A percentile compares a stretch with the other conserved stretches of the same genome.
Evolutionary conservation across 2,329 filamentous ascomycete species (phyloP).

Genomic region (Cercospora canescens): DNA sequence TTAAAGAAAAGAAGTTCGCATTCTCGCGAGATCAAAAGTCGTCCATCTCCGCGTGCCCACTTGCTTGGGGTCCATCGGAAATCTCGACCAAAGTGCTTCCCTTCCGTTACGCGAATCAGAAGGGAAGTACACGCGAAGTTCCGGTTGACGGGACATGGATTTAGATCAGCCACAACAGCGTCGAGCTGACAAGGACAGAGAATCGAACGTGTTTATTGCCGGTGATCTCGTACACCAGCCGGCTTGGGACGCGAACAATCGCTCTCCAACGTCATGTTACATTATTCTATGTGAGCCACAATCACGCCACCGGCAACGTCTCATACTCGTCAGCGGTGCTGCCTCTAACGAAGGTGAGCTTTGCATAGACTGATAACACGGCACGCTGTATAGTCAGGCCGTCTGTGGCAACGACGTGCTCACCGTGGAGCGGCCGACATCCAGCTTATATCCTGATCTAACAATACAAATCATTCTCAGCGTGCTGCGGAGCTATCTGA

Average conservation of each 20-base stretch:
- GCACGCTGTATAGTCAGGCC: background rate
- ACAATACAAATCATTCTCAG: too few relatives aligned
- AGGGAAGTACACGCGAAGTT: too few relatives aligned
- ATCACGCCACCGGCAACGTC: background rate
- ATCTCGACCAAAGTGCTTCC: background rate
- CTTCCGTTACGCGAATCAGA: background rate
- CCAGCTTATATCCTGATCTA: too few relatives aligned
- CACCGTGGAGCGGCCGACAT: too few relatives aligned
- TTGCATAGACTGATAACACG: background rate
- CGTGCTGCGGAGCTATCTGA: too few relatives aligned
- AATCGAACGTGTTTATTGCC: background rate
- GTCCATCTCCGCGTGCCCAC: background rate
- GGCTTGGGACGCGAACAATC: background rate
- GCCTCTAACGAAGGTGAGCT: background rate
- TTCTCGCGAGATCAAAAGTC: background rate
- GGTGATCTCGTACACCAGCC: background rate
- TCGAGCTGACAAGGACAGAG: background rate
- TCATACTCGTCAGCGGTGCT: background rate
- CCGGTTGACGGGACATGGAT: too few relatives aligned
- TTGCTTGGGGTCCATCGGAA: background rate
- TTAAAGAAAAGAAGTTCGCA: background rate
- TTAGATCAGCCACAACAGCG: too few relatives aligned
- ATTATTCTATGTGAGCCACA: background rate
- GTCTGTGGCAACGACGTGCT: too few relatives aligned
- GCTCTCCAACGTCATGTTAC: background rate